Evolutionary conservation across 192 early-diverging fungal genomes (phyloP), one percentile per base, ranked within the genome.

Genomic region (Thoreauomyces humboldtii): DNA sequence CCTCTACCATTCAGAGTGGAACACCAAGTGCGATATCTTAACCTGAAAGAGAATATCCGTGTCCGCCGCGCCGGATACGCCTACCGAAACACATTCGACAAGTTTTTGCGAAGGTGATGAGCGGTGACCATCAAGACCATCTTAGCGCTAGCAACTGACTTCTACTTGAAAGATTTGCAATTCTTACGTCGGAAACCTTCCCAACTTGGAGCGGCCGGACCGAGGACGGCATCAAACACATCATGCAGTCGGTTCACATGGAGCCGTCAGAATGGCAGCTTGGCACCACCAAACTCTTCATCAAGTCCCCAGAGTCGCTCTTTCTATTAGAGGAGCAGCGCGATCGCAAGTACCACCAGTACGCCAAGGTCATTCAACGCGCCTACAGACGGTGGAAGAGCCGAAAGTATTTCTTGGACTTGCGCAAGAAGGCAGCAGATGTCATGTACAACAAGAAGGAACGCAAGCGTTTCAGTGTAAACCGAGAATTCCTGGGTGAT

Each of bases 31-130:
- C 94, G 94, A 47, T 99, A 99, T 68, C 80, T 99, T 25, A 96
- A 96, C 64, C 71, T 98, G 63, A 90, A 91, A 70, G 95, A 99
- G 65, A 99, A 98, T 76, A 97, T 99, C 73, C 89, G 93, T 63
- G 92, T 99, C 31, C 81, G 94, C 28, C 86, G 96, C n/a, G 95
- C 96, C 0, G 96, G 96, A 29, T 99, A 96, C 76, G 96, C 93
- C 47, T 98, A 96, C 73, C 82, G 92, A 29, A 90, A 94, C 77
- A 92, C 90, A 4, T 97, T 93, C 73, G 92, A 94, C 51, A 96
- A 95, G 61, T 91, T 92, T 69, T 71, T 91, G 50, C 72, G 80
- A 58, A 67, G 87, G 59, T 81, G 63, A 46, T 7, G n/a, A 6
- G 44, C 25, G n/a, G n/a, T n/a, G n/a, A n/a, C n/a, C n/a, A n/a